Conservation (phyloP, 192 early-diverging fungal species). For the Podila minutissima region DNA sequence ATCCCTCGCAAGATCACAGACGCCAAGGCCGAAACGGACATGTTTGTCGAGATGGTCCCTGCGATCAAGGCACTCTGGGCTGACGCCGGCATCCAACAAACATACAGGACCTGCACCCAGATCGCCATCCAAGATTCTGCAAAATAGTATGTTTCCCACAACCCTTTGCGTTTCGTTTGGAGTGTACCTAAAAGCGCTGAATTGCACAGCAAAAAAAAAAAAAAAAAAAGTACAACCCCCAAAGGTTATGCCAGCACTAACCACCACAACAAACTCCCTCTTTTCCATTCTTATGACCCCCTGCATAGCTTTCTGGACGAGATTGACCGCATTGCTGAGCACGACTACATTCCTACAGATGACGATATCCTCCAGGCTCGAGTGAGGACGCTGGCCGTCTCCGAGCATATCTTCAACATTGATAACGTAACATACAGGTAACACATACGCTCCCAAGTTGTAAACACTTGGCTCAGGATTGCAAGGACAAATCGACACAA, state of each 20-base stretch:
- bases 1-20: slow-evolving; percentile 48
- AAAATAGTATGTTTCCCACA: slow-evolving; percentile 48
- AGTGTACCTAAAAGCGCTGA: too few relatives aligned
- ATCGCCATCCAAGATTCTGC: slow-evolving; percentile 61
- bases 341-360: slow-evolving; percentile 68
- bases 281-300: neutral
- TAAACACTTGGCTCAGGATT: neutral
- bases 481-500: too few relatives aligned
- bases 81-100: slow-evolving; percentile 48
- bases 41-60: slow-evolving; percentile 48
- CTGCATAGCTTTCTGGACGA: slow-evolving; percentile 57
- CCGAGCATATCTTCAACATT: slow-evolving; percentile 73
- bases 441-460: neutral
- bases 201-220: neutral
- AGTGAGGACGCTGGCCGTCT: slow-evolving; percentile 76
- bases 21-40: slow-evolving; percentile 42
- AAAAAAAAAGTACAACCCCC: neutral
- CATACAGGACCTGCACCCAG: slow-evolving; percentile 38
- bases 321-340: slow-evolving; percentile 57
- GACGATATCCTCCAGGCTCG: slow-evolving; percentile 76
- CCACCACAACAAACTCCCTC: neutral
- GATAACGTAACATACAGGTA: slow-evolving; percentile 62
- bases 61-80: slow-evolving; percentile 57
- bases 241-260: slow-evolving; percentile 27
- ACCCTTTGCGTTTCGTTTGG: neutral